Evolutionary conservation across 192 early-diverging fungal species (phyloP).

Genomic region (Chytriomyces sp.): DNA sequence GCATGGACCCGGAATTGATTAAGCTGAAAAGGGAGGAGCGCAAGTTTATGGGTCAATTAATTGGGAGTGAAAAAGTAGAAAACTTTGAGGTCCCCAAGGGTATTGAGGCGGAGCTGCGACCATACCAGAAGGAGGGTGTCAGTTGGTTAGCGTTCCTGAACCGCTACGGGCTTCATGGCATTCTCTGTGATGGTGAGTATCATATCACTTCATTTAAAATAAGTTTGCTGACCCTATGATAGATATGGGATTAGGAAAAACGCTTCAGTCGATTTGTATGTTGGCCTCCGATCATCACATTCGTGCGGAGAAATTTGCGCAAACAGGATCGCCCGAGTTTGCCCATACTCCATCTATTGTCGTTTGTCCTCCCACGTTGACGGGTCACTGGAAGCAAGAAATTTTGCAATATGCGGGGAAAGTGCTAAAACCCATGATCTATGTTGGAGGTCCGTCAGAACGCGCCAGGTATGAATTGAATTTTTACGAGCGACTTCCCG

Average conservation of each 20-base stretch:
- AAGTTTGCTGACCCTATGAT: background rate
- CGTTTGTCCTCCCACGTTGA: conserved; percentile 93
- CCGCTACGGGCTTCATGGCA: conserved; percentile 95
- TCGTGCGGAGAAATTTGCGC: conserved; percentile 59
- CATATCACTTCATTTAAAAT: background rate
- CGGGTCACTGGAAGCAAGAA: conserved; percentile 96
- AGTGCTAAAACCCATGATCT: conserved; percentile 79
- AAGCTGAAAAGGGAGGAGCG: conserved; percentile 86
- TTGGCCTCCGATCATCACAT: conserved; percentile 85
- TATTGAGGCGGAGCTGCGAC: conserved; percentile 91
- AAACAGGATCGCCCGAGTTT: conserved; percentile 61
- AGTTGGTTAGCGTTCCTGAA: conserved; percentile 98
- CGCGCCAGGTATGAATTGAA: conserved; percentile 54
- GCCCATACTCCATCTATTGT: conserved; percentile 83
- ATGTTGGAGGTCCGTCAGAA: conserved; percentile 81
- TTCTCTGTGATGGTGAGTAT: conserved; percentile 86
- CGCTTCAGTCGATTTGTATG: conserved; percentile 94
- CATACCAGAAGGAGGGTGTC: conserved; percentile 98
- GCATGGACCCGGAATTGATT: conserved; percentile 76
- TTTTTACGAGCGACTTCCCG: background rate
- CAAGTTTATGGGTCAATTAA: conserved; percentile 89
- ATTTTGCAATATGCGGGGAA: conserved; percentile 73
- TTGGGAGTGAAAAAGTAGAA: conserved; percentile 86
- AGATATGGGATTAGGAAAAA: conserved; percentile 99
- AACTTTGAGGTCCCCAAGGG: conserved; percentile 82